Conservation (phyloP, 805 yeast species). For the Cyberlindnera japonica region DNA sequence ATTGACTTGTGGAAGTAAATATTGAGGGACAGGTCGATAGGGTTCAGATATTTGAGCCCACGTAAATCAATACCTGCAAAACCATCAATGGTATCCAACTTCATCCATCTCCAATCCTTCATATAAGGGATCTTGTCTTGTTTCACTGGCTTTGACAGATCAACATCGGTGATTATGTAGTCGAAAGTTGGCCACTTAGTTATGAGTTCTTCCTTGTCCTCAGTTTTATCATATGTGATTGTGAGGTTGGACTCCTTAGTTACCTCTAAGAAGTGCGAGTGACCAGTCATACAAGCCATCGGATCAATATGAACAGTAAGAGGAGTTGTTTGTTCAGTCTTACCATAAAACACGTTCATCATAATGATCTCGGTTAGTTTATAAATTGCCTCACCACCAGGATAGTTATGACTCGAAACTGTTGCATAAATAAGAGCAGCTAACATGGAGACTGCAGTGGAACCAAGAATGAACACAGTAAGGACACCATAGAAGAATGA, state of each 20-base stretch:
- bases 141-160: conserved; percentile 7
- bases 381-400: conserved; percentile 77
- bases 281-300: conserved; percentile 85
- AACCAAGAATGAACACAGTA: conserved; percentile 20
- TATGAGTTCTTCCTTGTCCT: conserved; percentile 38
- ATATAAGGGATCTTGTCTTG: conserved; percentile 23
- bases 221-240: conserved; percentile 72
- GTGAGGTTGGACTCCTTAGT: conserved; percentile 27
- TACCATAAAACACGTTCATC: conserved; percentile 7
- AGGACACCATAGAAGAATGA: conserved; percentile 16
- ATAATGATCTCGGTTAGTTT: conserved; percentile 45
- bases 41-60: conserved; percentile 14
- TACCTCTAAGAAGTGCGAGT: conserved; percentile 67
- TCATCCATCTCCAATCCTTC: conserved; percentile 40
- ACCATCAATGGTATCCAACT: conserved; percentile 36
- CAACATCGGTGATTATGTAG: conserved; percentile 44
- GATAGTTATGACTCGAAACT: conserved; percentile 74
- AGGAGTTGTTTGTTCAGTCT: conserved; percentile 14
- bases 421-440: conserved; percentile 51
- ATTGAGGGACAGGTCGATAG: conserved; percentile 5
- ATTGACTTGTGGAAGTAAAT: conserved; percentile 11
- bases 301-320: conserved; percentile 68
- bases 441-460: conserved; percentile 33
- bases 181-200: conserved; percentile 47
- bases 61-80: conserved; percentile 38